These are phyloP conservation scores for Yamadazyma songkhlaensis DNA, from an alignment of 1,139 yeast species.

Conservation along the genomic window DNA sequence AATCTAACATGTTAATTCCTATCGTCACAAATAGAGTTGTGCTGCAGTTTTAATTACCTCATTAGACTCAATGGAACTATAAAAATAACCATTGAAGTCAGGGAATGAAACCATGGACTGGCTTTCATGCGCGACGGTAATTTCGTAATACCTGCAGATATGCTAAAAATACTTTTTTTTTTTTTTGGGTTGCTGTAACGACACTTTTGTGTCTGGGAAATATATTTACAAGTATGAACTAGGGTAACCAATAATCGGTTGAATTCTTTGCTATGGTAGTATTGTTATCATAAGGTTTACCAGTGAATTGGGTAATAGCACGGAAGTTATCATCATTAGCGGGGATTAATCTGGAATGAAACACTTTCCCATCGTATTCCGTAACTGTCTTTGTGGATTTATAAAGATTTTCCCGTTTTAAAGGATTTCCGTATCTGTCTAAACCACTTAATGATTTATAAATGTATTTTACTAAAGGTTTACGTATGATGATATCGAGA, in stretches of 20 bases:
- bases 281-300: constrained; percentile 4
- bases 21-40: no score
- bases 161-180: no score
- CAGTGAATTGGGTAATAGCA: constrained; percentile 7
- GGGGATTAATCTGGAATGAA: constrained; percentile 24
- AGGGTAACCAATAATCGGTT: constrained; percentile 2
- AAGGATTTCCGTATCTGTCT: constrained; percentile 36
- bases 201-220: no score
- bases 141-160: no score
- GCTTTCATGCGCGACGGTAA: no score
- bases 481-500: constrained; percentile 24
- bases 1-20: no score
- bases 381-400: constrained; percentile 22
- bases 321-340: constrained; percentile 9
- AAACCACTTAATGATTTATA: constrained; percentile 33
- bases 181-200: no score
- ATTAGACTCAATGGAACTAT: no score
- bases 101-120: no score
- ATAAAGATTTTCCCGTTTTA: constrained; percentile 28
- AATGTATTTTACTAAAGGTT: constrained; percentile 35
- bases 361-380: constrained; percentile 26
- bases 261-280: constrained; percentile 4
- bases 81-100: no score
- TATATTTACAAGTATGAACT: no score
- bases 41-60: no score